These are phyloP conservation scores for Przewalskia tangutica DNA, from an alignment of 257 asterid genomes.

Conservation along the genomic window DNA sequence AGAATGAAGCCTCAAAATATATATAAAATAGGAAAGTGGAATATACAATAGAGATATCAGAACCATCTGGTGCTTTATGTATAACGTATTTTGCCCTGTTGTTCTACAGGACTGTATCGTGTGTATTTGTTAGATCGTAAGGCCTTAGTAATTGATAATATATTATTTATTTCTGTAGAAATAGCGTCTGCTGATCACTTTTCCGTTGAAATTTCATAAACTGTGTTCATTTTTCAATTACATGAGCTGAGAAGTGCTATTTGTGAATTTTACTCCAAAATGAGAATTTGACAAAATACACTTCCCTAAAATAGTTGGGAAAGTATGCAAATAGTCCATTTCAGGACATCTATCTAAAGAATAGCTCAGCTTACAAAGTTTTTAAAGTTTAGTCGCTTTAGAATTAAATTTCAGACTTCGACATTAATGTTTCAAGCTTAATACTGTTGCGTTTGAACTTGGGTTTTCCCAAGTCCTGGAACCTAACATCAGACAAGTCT, in stretches of 20 bases:
- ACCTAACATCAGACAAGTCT: too few species aligned
- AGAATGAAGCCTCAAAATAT: background rate
- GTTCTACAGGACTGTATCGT: background rate
- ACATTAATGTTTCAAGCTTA: too few species aligned
- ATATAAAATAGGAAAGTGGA: background rate
- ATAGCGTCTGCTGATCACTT: background rate
- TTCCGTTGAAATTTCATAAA: background rate
- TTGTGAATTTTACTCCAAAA: too few species aligned
- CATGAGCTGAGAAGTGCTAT: background rate
- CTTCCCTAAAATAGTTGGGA: too few species aligned
- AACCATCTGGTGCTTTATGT: background rate
- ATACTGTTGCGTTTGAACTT: too few species aligned
- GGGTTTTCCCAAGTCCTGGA: too few species aligned
- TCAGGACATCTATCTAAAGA: background rate
- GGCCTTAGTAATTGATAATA: background rate
- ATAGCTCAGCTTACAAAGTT: too few species aligned
- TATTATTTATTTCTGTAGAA: background rate
- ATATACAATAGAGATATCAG: background rate
- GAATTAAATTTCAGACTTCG: too few species aligned
- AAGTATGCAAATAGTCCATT: background rate
- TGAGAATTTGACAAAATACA: too few species aligned
- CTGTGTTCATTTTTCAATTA: background rate
- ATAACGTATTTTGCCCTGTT: background rate
- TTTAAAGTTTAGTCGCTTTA: too few species aligned
- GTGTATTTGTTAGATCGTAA: background rate